Base-by-base conservation (phyloP, 1,139 yeast species). In the Candida tetrigidarum region DNA sequence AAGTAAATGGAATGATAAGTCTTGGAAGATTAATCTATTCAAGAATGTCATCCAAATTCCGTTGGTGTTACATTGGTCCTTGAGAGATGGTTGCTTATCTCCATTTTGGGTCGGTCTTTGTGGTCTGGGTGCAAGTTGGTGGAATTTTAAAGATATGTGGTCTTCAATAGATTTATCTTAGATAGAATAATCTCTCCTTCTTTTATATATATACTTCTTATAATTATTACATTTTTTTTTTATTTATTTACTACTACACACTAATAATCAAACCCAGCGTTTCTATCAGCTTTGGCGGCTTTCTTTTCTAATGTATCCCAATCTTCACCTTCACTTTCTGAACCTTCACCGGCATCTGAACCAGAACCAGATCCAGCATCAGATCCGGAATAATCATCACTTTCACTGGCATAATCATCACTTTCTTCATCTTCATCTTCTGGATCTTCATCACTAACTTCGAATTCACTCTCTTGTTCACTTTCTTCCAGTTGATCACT, bases 221-320 rank as follows among this genome's bases (percentile, higher is more conserved):
- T 27, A 20, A 26, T 33, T 19, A 40, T 11, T 22, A 14, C 28
- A 34, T 5, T 28, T 11, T 16, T 16, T 10, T 11, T n/a, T 30
- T 5, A 34, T 11, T 16, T 16, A 16, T 11, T n/a, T 30, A 30
- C 19, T 30, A 5, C 8, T 29, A 29, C 33, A 26, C 18, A 25
- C 10, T 25, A 14, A 41, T 39, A 44, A 16, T 47, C 50, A 39
- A 28, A 47, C 5, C 34, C 47, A 8, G 46, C 18, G 11, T 35
- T 27, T 28, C 47, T 45, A 50, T 74, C 80, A 46, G 74, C 80
- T 33, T 64, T 60, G n/a, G 78, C 89, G 30, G 88, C 88, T 60
- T 82, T 84, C 58, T 71, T 79, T 57, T 84, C 91, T 71, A 84
- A 67, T 55, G 83, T 88, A 57, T 84, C 90, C 86, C 89, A 84